phyloP scores from a whole-genome alignment of 257 asterid species.

The Haberlea rhodopensis region DNA sequence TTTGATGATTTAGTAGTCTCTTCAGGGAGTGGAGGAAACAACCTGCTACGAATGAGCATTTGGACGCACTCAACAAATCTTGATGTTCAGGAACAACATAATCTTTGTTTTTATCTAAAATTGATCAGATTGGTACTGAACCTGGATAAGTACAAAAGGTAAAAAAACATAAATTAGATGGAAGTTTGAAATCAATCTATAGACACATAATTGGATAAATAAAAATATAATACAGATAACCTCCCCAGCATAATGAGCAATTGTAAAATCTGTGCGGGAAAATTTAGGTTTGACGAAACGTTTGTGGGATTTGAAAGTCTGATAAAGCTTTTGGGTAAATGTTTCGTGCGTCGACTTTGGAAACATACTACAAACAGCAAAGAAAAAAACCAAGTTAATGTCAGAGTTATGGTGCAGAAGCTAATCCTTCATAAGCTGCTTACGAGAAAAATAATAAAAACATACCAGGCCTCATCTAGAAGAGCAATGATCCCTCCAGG shows the following conservation, averaged over 20 bases:
- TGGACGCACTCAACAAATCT: too few relatives aligned
- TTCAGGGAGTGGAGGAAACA: conserved; percentile 80
- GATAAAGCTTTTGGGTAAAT: conserved; percentile 87
- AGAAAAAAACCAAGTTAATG: conserved; percentile 27
- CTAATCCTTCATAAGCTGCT: conserved; percentile 15
- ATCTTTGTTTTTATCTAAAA: conserved; percentile 96
- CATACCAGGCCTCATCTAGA: too few relatives aligned
- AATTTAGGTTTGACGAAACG: conserved; percentile 93
- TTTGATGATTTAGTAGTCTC: conserved; percentile 75
- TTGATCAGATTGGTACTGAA: too few relatives aligned
- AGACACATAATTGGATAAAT: conserved; percentile 15
- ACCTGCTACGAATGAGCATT: too few relatives aligned
- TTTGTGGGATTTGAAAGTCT: conserved; percentile 79
- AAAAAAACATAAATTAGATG: conserved; percentile 27
- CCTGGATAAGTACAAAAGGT: conserved; percentile 90
- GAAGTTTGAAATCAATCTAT: conserved; percentile 20
- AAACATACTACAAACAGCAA: conserved; percentile 75
- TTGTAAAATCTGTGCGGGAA: conserved; percentile 84
- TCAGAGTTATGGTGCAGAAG: neutral
- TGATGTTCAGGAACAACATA: conserved; percentile 96
- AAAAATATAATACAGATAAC: conserved; percentile 40
- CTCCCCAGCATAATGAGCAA: conserved; percentile 99
- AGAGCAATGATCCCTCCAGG: conserved; percentile 98
- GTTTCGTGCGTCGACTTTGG: conserved; percentile 98
- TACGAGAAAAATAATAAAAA: conserved; percentile 16